Percentiles rank a stretch among this genome's conserved stretches.
phyloP scores from a whole-genome alignment of 2,329 filamentous ascomycete species.

The Chalaropsis ovoidea region DNA sequence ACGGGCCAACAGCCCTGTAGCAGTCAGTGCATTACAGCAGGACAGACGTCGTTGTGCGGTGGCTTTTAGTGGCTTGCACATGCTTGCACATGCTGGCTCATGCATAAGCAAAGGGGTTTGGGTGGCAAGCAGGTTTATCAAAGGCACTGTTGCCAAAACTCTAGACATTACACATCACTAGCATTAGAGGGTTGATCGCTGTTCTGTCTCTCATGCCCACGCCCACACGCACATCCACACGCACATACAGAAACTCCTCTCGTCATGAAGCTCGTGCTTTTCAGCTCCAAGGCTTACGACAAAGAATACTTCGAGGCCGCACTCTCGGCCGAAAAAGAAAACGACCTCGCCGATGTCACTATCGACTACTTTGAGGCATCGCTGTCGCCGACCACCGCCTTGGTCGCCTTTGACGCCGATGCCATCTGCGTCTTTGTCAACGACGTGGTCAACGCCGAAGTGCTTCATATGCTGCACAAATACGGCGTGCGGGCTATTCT shows the following conservation, averaged over 20 bases:
- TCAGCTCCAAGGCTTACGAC: constrained; percentile 56
- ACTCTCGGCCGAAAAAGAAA: constrained; percentile 31
- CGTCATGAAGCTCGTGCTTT: constrained; percentile 50
- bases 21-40: neutral
- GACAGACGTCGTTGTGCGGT: neutral
- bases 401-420: constrained; percentile 42
- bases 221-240: neutral
- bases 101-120: neutral
- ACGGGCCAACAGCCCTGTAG: neutral
- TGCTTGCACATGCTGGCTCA: neutral
- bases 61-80: neutral
- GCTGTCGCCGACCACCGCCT: constrained; percentile 46
- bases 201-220: neutral
- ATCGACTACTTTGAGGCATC: constrained; percentile 50
- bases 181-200: neutral
- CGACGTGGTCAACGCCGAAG: constrained; percentile 44
- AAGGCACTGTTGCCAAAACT: no score
- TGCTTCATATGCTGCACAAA: constrained; percentile 42
- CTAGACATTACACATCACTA: neutral
- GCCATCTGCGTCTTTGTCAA: constrained; percentile 62
- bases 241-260: neutral
- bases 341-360: constrained; percentile 35
- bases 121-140: no score
- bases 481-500: constrained; percentile 49
- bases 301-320: constrained; percentile 43